Evolutionary conservation across 192 early-diverging fungal species (phyloP).

Genomic region (Coemansia sp.): DNA sequence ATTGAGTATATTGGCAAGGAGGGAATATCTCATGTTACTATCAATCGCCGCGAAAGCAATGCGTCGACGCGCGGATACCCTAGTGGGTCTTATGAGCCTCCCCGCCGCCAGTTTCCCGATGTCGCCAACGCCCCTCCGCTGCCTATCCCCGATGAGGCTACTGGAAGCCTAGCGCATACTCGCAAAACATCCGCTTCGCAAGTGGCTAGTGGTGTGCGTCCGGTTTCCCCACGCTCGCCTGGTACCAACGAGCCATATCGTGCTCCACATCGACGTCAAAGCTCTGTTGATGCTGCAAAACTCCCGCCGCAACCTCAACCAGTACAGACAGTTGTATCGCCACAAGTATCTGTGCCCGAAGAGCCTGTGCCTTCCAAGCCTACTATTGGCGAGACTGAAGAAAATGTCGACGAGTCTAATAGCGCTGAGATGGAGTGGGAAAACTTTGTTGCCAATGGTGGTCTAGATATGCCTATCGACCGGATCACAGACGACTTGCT

Average conservation of each 20-base stretch:
- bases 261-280: slow-evolving; percentile 44
- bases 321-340: not conserved
- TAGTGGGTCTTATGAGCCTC: slow-evolving; percentile 27
- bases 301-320: not conserved
- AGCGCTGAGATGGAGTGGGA: slow-evolving; percentile 52
- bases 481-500: slow-evolving; percentile 50
- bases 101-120: slow-evolving; percentile 20
- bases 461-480: slow-evolving; percentile 52
- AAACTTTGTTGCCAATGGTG: slow-evolving; percentile 57
- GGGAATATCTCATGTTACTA: slow-evolving; percentile 51
- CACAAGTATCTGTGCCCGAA: not conserved
- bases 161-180: slow-evolving; percentile 1
- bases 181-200: slow-evolving; percentile 1
- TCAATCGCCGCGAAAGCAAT: slow-evolving; percentile 47
- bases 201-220: not conserved
- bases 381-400: slow-evolving; percentile 10
- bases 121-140: not conserved
- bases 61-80: slow-evolving; percentile 24
- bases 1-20: slow-evolving; percentile 51
- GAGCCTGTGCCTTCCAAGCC: not conserved
- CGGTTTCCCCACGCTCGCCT: slow-evolving; percentile 25
- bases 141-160: not conserved
- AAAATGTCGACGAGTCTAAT: slow-evolving; percentile 16
- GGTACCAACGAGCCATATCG: slow-evolving; percentile 27
- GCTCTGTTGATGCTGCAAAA: slow-evolving; percentile 28